A percentile compares a stretch with the other conserved stretches of the same genome.
These are phyloP conservation scores for Colletotrichum brevisporum DNA, from an alignment of 2,329 filamentous ascomycete genomes.

Conservation along the genomic window DNA sequence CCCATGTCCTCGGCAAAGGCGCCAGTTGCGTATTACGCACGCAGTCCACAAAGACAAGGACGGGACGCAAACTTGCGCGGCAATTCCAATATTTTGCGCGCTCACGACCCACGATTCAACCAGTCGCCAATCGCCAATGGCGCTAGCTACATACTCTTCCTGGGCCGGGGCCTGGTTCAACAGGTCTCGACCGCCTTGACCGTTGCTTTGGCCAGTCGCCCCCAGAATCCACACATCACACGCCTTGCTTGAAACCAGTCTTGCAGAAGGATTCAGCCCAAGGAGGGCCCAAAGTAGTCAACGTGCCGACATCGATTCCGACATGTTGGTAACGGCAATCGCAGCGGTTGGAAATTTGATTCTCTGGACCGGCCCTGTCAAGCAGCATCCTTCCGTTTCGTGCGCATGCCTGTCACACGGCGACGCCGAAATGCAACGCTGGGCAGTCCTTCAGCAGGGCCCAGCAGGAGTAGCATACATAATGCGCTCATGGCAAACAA, in stretches of 20 bases:
- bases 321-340: conserved; percentile 15
- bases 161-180: no score
- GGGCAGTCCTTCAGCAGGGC: not conserved
- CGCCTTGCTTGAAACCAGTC: conserved; percentile 14
- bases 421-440: conserved; percentile 15
- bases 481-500: conserved; percentile 12
- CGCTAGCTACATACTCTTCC: no score
- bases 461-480: conserved; percentile 4
- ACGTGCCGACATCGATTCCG: conserved; percentile 16
- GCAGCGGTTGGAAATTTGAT: not conserved
- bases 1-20: not conserved
- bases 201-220: not conserved
- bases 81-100: conserved; percentile 19
- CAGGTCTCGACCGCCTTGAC: no score
- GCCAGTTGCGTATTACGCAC: not conserved
- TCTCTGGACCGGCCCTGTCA: not conserved
- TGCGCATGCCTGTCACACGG: conserved; percentile 10
- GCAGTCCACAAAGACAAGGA: not conserved
- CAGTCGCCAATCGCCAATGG: conserved; percentile 11
- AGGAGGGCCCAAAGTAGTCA: conserved; percentile 14
- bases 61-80: conserved; percentile 9
- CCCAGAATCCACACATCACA: conserved; percentile 9
- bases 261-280: conserved; percentile 6
- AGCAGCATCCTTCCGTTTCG: not conserved
- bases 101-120: not conserved